Evolutionary conservation across 2,329 filamentous ascomycete species (phyloP).

Genomic region (Ophiocordyceps camponoti-saundersi): DNA sequence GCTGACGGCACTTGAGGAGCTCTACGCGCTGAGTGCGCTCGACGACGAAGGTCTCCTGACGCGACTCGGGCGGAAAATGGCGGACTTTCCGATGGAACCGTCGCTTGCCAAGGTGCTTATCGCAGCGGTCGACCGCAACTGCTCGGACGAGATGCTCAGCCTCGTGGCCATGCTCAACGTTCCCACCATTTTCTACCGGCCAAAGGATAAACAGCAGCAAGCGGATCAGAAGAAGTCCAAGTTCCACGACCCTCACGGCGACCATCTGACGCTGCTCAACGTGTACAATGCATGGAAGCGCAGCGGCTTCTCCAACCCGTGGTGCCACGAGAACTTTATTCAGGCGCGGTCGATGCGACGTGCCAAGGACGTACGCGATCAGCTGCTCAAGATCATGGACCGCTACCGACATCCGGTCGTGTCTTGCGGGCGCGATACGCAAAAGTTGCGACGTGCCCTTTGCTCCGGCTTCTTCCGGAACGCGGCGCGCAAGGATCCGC

Average conservation of each 20-base stretch:
- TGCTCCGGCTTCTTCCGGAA: constrained; percentile 95
- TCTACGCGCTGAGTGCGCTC: constrained; percentile 79
- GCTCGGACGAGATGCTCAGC: constrained; percentile 83
- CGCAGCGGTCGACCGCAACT: constrained; percentile 68
- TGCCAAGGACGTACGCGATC: constrained; percentile 81
- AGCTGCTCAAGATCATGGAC: constrained; percentile 86
- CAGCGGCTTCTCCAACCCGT: constrained; percentile 63
- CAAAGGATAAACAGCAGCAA: constrained; percentile 91
- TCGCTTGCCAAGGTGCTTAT: constrained; percentile 82
- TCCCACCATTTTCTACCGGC: constrained; percentile 78
- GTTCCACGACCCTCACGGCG: constrained; percentile 88
- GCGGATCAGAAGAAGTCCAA: constrained; percentile 96
- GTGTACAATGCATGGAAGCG: constrained; percentile 97
- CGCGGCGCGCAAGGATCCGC: constrained; percentile 81
- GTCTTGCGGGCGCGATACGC: constrained; percentile 75
- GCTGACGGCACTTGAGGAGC: constrained; percentile 86
- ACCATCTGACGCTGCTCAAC: constrained; percentile 88
- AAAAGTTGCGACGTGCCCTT: constrained; percentile 72
- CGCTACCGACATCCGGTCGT: constrained; percentile 70
- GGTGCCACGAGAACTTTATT: constrained; percentile 98
- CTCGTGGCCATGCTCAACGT: constrained; percentile 92
- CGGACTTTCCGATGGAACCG: constrained; percentile 96
- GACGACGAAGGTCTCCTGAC: constrained; percentile 93
- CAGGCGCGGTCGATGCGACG: constrained; percentile 78
- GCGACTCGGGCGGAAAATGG: constrained; percentile 87